phyloP scores from a whole-genome alignment of 2,329 filamentous ascomycete species.

The Fusarium tjaetaba region DNA sequence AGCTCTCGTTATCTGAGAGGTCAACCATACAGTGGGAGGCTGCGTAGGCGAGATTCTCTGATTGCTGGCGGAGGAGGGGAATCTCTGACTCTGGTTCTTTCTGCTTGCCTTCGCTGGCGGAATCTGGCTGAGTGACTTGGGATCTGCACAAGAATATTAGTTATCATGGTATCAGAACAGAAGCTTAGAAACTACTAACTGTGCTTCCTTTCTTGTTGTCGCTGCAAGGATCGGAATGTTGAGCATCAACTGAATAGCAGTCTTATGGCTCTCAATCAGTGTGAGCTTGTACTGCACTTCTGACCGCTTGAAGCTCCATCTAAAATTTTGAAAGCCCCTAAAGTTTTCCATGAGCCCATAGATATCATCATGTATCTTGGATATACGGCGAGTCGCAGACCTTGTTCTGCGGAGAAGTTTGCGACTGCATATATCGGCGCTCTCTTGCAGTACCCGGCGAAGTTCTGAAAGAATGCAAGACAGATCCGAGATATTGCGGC shows the following conservation, averaged over 20 bases:
- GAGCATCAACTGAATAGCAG: neutral
- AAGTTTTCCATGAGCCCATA: neutral
- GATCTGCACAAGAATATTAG: no score
- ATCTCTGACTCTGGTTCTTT: neutral
- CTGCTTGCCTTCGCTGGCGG: accelerated
- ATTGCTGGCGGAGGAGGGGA: neutral
- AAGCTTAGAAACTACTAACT: accelerated
- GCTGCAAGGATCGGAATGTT: neutral
- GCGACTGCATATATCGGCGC: neutral
- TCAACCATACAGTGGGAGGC: neutral
- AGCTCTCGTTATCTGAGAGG: accelerated
- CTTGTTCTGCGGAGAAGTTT: neutral
- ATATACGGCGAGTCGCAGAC: neutral
- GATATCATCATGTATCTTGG: neutral
- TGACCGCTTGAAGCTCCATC: neutral
- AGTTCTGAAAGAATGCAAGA: neutral
- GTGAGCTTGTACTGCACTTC: neutral
- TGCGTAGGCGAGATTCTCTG: neutral
- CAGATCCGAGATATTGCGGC: neutral
- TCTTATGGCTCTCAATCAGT: neutral
- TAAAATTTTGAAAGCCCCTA: neutral
- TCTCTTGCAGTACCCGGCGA: neutral
- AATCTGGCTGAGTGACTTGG: no score
- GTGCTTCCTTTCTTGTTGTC: neutral
- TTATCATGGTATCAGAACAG: no score